Conservation (phyloP, 202 grass and related monocot genomes). For the Setaria italica region DNA sequence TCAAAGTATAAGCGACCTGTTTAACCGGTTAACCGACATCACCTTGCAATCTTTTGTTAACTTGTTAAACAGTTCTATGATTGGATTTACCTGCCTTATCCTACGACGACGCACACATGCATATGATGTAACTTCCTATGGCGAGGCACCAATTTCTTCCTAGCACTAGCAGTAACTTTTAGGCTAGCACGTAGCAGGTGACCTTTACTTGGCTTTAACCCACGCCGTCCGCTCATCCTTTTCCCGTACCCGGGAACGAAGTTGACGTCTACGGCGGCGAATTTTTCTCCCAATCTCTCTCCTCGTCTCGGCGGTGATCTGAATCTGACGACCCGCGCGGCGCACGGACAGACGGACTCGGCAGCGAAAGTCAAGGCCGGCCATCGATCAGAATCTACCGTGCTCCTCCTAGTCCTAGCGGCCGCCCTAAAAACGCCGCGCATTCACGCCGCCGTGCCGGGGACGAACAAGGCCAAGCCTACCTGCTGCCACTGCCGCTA, state of each 20-base stretch:
- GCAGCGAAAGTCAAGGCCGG: not conserved
- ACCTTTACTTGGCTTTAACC: not conserved
- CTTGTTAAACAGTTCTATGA: not conserved
- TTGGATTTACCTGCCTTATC: not conserved
- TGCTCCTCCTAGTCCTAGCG: not conserved
- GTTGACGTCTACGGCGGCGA: not conserved
- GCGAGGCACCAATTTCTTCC: not conserved
- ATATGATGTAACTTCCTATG: not conserved
- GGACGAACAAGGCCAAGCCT: not conserved
- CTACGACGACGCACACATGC: not conserved
- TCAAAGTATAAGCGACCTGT: too few species aligned
- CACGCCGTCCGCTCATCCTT: not conserved
- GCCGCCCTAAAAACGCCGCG: not conserved
- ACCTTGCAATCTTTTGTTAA: not conserved
- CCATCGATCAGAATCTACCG: not conserved
- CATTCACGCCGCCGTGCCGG: constrained; percentile 13
- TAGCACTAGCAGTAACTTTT: not conserved
- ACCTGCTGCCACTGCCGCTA: not conserved
- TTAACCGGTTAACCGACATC: too few species aligned
- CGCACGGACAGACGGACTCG: not conserved
- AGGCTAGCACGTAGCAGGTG: not conserved
- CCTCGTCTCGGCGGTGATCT: not conserved
- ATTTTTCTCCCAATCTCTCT: not conserved
- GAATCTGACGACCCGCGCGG: not conserved
- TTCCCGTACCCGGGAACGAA: not conserved